These are phyloP conservation scores for Deinandra increscens DNA, from an alignment of 129 eudicot genomes.

Conservation along the genomic window DNA sequence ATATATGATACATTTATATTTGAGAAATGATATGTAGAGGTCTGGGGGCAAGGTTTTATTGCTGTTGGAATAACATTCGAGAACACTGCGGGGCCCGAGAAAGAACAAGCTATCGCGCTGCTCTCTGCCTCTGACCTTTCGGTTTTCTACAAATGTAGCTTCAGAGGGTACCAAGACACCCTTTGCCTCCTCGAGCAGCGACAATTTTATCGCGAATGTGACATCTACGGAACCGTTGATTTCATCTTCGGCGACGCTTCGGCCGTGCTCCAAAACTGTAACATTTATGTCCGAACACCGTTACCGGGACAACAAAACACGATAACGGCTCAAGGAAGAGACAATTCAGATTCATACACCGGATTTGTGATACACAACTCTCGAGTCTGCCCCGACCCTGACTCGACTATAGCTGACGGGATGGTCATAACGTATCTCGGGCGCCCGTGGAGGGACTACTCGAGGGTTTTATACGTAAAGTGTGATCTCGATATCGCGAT, in stretches of 20 bases:
- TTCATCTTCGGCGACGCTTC: conserved; percentile 44
- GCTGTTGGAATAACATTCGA: conserved; percentile 41
- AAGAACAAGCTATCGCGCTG: conserved; percentile 37
- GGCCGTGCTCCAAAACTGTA: conserved; percentile 41
- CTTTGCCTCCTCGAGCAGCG: conserved; percentile 23
- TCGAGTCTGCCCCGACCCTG: conserved; percentile 26
- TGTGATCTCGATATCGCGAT: conserved; percentile 21
- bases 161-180: conserved; percentile 52
- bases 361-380: conserved; percentile 43
- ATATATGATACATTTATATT: background rate
- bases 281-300: conserved; percentile 38
- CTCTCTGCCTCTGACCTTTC: conserved; percentile 34
- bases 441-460: conserved; percentile 40
- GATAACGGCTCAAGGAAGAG: conserved; percentile 49
- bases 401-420: background rate
- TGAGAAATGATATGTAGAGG: background rate
- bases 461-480: conserved; percentile 31
- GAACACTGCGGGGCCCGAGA: conserved; percentile 41
- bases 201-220: conserved; percentile 47
- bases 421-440: conserved; percentile 37
- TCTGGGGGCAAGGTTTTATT: conserved; percentile 32
- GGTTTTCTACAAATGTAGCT: conserved; percentile 40
- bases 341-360: conserved; percentile 17
- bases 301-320: conserved; percentile 21
- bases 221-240: conserved; percentile 45